Percentiles rank a stretch among this genome's conserved stretches.
These are phyloP conservation scores for Rhypophila decipiens DNA, from an alignment of 495 filamentous ascomycete species.

Conservation along the genomic window DNA sequence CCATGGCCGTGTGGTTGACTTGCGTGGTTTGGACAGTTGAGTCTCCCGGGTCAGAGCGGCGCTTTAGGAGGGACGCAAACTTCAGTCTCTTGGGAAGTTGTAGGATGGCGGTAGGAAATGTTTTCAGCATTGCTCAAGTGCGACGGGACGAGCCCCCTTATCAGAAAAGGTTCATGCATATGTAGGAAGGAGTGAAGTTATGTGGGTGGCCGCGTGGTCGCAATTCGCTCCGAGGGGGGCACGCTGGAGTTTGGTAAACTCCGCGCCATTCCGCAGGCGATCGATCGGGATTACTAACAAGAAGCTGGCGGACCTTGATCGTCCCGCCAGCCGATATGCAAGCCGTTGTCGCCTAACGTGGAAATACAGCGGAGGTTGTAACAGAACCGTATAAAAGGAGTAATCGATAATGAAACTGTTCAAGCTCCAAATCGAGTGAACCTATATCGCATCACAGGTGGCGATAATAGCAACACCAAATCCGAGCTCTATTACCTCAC, in stretches of 20 bases:
- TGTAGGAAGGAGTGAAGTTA: constrained; percentile 1
- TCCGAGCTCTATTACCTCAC: no score
- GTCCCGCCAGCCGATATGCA: neutral
- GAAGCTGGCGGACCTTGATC: neutral
- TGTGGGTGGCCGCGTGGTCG: neutral
- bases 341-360: neutral
- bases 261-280: no score
- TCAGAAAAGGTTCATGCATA: constrained; percentile 14
- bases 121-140: constrained; percentile 24
- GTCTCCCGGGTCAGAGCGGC: no score
- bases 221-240: no score
- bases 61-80: constrained; percentile 7
- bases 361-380: no score
- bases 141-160: constrained; percentile 5
- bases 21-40: neutral
- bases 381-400: no score
- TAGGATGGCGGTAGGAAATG: constrained; percentile 11
- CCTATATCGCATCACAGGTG: no score
- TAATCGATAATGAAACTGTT: no score
- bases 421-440: no score
- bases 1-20: constrained; percentile 13
- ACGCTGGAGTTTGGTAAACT: no score
- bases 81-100: constrained; percentile 22
- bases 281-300: no score
- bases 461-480: no score